phyloP scores from a whole-genome alignment of 768 basidiomycete species.

The Tricholoma hemisulphureum region DNA sequence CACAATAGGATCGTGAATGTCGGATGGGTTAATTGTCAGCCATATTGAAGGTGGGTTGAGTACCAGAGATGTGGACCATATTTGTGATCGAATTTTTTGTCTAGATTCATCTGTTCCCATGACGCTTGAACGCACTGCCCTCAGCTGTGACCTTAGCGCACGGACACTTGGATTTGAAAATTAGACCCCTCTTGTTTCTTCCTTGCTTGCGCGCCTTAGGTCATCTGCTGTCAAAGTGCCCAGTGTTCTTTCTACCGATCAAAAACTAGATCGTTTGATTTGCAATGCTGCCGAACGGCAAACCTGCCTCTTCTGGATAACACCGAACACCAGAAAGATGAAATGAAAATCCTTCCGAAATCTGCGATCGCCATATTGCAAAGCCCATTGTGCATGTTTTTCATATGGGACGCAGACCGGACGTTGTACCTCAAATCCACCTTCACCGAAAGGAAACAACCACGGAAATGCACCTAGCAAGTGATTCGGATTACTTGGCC shows the following conservation, averaged over 20 bases:
- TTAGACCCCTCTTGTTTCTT: constrained; percentile 24
- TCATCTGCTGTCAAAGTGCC: constrained; percentile 17
- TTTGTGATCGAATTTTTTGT: constrained; percentile 23
- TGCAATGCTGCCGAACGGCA: constrained; percentile 28
- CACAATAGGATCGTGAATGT: constrained; percentile 42
- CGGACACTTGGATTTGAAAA: constrained; percentile 28
- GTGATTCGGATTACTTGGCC: background rate
- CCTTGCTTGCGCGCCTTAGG: constrained; percentile 30
- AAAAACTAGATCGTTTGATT: constrained; percentile 18
- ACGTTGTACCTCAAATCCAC: background rate
- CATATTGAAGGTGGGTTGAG: constrained; percentile 36
- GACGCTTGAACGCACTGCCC: constrained; percentile 22
- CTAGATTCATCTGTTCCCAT: constrained; percentile 34
- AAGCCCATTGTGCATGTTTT: constrained; percentile 26
- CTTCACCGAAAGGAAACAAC: background rate
- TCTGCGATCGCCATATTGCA: constrained; percentile 27
- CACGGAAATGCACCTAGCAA: background rate
- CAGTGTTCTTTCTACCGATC: background rate
- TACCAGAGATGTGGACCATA: constrained; percentile 34
- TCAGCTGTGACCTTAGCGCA: constrained; percentile 23
- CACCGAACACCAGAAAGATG: constrained; percentile 29
- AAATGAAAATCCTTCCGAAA: constrained; percentile 30
- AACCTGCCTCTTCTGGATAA: constrained; percentile 27
- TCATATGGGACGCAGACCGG: constrained; percentile 23
- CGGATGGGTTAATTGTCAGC: constrained; percentile 43